phyloP scores from a whole-genome alignment of 345 rosid genomes.

The Boechera retrofracta region DNA sequence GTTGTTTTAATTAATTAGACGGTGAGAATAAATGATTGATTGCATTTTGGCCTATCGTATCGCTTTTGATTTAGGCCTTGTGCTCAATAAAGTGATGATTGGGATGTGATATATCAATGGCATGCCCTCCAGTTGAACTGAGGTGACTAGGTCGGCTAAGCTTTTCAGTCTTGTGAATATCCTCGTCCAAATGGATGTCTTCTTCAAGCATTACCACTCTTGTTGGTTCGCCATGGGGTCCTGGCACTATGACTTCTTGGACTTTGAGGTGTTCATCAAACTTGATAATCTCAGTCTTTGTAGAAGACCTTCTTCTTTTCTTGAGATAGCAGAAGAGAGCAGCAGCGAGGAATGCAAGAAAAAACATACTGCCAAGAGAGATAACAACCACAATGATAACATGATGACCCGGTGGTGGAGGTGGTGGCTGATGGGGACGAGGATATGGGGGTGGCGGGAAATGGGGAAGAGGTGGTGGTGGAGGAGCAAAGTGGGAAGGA shows the following conservation, averaged over 20 bases:
- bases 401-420: slow-evolving; percentile 62
- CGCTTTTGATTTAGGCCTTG: slow-evolving; percentile 39
- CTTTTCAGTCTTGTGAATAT: slow-evolving; percentile 48
- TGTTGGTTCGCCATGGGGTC: slow-evolving; percentile 56
- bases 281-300: slow-evolving; percentile 48
- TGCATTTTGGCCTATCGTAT: slow-evolving; percentile 10
- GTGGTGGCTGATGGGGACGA: slow-evolving; percentile 49
- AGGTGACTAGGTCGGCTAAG: slow-evolving; percentile 35
- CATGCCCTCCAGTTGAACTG: slow-evolving; percentile 40
- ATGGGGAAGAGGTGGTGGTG: slow-evolving; percentile 34
- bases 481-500: slow-evolving; percentile 1
- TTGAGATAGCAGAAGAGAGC: slow-evolving; percentile 61
- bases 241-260: slow-evolving; percentile 59
- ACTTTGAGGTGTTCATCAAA: slow-evolving; percentile 58
- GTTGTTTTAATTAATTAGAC: background rate
- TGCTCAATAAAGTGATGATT: slow-evolving; percentile 45
- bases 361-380: slow-evolving; percentile 65
- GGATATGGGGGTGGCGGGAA: slow-evolving; percentile 49
- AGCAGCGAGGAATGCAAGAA: slow-evolving; percentile 67
- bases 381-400: slow-evolving; percentile 60
- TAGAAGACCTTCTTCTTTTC: slow-evolving; percentile 50
- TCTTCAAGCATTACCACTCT: slow-evolving; percentile 54
- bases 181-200: slow-evolving; percentile 55
- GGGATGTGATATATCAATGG: slow-evolving; percentile 37
- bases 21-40: slow-evolving; percentile 17